Conservation (phyloP, 1,139 yeast species). For the Tardiomyces depauwii region DNA sequence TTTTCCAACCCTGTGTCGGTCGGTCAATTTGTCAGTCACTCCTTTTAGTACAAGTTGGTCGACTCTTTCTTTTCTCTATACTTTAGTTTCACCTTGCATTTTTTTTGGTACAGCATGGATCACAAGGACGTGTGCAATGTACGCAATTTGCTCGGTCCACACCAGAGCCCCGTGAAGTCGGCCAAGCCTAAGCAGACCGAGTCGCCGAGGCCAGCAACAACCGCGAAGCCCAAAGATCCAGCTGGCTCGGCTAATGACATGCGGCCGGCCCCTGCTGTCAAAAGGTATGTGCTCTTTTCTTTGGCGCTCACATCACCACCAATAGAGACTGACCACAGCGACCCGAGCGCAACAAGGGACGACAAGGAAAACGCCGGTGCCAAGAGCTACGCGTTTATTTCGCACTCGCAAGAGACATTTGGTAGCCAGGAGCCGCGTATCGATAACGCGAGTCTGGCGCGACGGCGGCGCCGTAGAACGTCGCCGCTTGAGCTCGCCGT, state of each 20-base stretch:
- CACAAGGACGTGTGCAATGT: not conserved
- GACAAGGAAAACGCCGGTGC: not conserved
- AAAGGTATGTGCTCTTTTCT: too few species aligned
- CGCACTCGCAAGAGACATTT: constrained; percentile 77
- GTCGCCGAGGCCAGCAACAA: too few species aligned
- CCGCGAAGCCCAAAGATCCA: too few species aligned
- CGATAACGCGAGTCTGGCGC: constrained; percentile 81
- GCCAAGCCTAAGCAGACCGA: not conserved
- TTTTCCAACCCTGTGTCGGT: too few species aligned
- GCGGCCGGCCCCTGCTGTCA: too few species aligned
- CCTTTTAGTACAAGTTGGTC: too few species aligned
- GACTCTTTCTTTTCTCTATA: not conserved
- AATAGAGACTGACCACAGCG: not conserved
- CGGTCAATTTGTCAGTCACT: too few species aligned
- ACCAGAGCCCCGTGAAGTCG: not conserved
- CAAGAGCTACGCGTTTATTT: constrained; percentile 67
- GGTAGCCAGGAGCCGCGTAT: constrained; percentile 76
- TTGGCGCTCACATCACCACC: too few species aligned
- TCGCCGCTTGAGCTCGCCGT: constrained; percentile 76
- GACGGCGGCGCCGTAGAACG: constrained; percentile 92
- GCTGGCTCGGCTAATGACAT: too few species aligned
- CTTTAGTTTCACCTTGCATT: not conserved
- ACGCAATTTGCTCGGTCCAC: not conserved
- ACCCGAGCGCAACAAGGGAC: not conserved
- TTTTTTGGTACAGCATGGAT: not conserved